phyloP scores from a whole-genome alignment of 208 protist genomes.

The Acanthamoeba royreba region DNA sequence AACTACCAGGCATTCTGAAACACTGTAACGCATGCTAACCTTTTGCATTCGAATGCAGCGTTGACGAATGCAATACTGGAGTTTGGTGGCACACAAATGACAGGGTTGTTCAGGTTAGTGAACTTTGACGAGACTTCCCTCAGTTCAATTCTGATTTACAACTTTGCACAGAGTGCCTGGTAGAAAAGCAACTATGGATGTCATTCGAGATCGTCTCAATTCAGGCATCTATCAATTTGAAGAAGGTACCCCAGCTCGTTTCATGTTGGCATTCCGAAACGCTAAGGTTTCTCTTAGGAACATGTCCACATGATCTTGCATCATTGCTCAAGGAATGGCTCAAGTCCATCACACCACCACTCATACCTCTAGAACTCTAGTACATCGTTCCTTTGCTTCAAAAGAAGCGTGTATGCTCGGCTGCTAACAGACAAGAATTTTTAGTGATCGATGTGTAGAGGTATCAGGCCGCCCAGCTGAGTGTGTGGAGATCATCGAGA shows the following conservation, averaged over 20 bases:
- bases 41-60: neutral
- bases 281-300: neutral
- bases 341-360: neutral
- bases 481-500: neutral
- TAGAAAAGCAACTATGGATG: neutral
- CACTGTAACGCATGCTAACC: neutral
- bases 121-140: neutral
- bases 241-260: neutral
- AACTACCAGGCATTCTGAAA: neutral
- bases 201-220: neutral
- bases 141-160: neutral
- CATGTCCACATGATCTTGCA: neutral
- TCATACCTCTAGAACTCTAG: neutral
- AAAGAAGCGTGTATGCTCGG: no score
- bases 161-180: neutral
- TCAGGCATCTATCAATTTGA: neutral
- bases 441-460: neutral
- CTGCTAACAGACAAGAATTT: neutral
- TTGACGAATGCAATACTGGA: neutral
- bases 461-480: neutral
- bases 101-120: neutral
- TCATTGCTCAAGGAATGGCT: constrained; percentile 5
- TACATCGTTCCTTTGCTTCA: neutral
- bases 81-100: neutral
- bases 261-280: neutral